Evolutionary conservation across 2,329 filamentous ascomycete genomes (phyloP).

Genomic region (Fusarium agapanthi): DNA sequence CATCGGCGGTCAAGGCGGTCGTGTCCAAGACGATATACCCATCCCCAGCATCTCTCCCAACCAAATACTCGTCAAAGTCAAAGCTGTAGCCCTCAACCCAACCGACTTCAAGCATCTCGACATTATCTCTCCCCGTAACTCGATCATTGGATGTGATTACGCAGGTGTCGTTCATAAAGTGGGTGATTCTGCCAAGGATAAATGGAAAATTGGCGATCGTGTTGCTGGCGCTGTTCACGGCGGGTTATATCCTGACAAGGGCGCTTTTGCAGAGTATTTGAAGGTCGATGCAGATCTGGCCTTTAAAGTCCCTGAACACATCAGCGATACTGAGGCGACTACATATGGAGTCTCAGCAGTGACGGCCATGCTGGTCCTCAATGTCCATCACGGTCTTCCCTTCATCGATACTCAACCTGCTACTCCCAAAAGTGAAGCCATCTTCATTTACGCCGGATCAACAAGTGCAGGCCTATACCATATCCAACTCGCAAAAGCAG

Average conservation of each 20-base stretch:
- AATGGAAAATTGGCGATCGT: neutral
- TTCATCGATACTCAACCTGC: neutral
- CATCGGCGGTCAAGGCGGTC: neutral
- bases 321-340: neutral
- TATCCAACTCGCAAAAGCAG: neutral
- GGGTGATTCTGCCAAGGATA: neutral
- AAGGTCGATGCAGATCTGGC: neutral
- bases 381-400: neutral
- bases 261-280: neutral
- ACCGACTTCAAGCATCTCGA: neutral
- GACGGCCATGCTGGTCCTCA: neutral
- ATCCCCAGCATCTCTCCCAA: neutral
- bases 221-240: neutral
- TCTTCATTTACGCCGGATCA: neutral
- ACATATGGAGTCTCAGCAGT: neutral
- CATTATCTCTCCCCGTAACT: neutral
- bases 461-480: neutral
- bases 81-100: neutral
- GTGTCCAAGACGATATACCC: neutral
- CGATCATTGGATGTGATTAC: neutral
- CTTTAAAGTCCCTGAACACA: rapidly evolving
- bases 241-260: neutral
- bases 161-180: neutral
- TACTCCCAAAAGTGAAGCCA: neutral
- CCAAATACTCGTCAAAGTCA: neutral